Evolutionary conservation across 2,329 filamentous ascomycete species (phyloP), one percentile per base, ranked within the genome.

Genomic region (Dactylellina cionopaga): DNA sequence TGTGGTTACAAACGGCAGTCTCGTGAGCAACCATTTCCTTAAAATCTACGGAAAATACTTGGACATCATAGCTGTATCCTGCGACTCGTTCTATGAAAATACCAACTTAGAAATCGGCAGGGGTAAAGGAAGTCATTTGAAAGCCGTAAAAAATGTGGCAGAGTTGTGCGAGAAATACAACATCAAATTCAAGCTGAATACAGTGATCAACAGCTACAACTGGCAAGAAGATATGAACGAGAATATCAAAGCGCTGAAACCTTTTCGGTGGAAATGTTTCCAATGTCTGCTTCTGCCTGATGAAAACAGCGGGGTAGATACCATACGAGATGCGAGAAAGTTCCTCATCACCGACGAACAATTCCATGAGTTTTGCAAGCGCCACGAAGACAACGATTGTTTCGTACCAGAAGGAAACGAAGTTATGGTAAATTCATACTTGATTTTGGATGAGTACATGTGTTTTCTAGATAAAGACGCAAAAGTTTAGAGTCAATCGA

Each of bases 151-250:
- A 54, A 75, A 78, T 10, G 81, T 87, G 1, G 69, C 77, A 78
- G 3, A 76, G 4, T 83, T 83, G 81, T 87, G 85, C 77, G 75
- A 76, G 2, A 64, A 82, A 63, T 81, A 81, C 22, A 80, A 81
- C 0, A 82, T 86, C 76, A 84, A 82, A 77, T 86, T 87, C 80
- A 87, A 87, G 79, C 76, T 87, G 54, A 87, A 87, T 78, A 86
- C 85, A 0, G 85, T 87, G 0, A 81, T 87, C 2, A 82, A 81
- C 75, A 78, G 74, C 1, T 77, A 82, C 52, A 86, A 86, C 74
- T 83, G 79, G 77, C 56, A 82, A 1, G 85, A 87, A 76, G 82
- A 84, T 71, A 85, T 85, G 83, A 80, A 79, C 39, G 75, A 65
- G 11, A 76, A 73, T 2, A 80, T 86, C 5, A 13, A 55, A 27